Evolutionary conservation across 2,329 filamentous ascomycete species (phyloP).

Genomic region (Aplosporella prunicola): DNA sequence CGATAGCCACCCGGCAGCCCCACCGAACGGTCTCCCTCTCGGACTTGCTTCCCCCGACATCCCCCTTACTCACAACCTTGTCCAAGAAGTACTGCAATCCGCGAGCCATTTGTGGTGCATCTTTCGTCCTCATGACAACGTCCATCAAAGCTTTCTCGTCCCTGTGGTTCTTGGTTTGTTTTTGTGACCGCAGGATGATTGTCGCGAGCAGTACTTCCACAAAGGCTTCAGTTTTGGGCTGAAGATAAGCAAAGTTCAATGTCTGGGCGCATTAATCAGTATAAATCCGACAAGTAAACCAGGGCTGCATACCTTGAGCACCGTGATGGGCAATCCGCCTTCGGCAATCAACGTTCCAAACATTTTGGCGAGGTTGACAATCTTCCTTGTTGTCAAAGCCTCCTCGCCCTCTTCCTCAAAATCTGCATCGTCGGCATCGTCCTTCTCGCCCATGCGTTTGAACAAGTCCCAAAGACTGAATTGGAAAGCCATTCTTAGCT

Average conservation of each 20-base stretch:
- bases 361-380: conserved; percentile 60
- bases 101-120: conserved; percentile 57
- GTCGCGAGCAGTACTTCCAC: conserved; percentile 72
- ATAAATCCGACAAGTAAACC: background rate
- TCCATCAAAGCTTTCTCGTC: conserved; percentile 53
- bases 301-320: conserved; percentile 44
- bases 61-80: conserved; percentile 62
- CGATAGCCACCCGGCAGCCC: conserved; percentile 32
- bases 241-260: conserved; percentile 69
- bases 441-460: conserved; percentile 70
- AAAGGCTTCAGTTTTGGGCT: conserved; percentile 66
- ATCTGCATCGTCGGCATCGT: conserved; percentile 49
- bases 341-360: conserved; percentile 54
- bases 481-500: conserved; percentile 75
- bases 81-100: conserved; percentile 73
- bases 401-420: conserved; percentile 44
- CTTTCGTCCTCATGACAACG: conserved; percentile 56
- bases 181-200: conserved; percentile 58
- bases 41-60: conserved; percentile 37
- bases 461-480: conserved; percentile 82
- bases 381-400: conserved; percentile 44
- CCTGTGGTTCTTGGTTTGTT: conserved; percentile 32
- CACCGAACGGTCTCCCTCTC: conserved; percentile 44
- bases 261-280: conserved; percentile 34
- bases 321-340: conserved; percentile 47